Percentiles rank a stretch among this genome's conserved stretches.
Conservation (phyloP, 331 rosid genomes). For the Pyracantha coccinea region DNA sequence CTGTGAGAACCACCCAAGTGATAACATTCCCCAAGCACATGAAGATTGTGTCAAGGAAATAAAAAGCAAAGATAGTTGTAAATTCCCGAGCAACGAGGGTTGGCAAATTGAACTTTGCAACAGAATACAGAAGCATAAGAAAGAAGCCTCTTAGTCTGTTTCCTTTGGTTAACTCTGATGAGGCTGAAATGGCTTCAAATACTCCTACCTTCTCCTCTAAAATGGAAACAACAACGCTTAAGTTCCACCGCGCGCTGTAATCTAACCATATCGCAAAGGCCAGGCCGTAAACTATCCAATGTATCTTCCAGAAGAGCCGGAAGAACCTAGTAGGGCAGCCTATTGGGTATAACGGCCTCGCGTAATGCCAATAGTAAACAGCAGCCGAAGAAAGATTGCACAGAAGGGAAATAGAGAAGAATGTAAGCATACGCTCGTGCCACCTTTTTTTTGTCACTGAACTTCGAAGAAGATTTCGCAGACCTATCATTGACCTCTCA, state of each 20-base stretch:
- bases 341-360: neutral
- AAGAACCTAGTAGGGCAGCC: neutral
- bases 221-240: constrained; percentile 3
- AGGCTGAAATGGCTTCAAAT: neutral
- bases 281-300: neutral
- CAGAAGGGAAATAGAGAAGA: neutral
- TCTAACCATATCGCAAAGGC: neutral
- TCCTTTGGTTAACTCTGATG: neutral
- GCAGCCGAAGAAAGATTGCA: neutral
- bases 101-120: neutral
- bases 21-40: neutral
- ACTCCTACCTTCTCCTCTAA: neutral
- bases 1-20: constrained; percentile 6
- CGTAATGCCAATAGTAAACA: neutral
- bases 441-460: neutral
- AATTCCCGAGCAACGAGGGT: neutral
- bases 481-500: neutral
- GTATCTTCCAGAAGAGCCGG: neutral
- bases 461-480: neutral
- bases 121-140: neutral
- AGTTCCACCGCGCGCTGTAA: neutral
- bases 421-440: neutral
- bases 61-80: neutral
- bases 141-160: neutral
- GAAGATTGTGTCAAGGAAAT: neutral